A percentile compares a stretch with the other conserved stretches of the same genome.
Conservation (phyloP, 139 green algal species). For the Diplosphaera chodatii region DNA sequence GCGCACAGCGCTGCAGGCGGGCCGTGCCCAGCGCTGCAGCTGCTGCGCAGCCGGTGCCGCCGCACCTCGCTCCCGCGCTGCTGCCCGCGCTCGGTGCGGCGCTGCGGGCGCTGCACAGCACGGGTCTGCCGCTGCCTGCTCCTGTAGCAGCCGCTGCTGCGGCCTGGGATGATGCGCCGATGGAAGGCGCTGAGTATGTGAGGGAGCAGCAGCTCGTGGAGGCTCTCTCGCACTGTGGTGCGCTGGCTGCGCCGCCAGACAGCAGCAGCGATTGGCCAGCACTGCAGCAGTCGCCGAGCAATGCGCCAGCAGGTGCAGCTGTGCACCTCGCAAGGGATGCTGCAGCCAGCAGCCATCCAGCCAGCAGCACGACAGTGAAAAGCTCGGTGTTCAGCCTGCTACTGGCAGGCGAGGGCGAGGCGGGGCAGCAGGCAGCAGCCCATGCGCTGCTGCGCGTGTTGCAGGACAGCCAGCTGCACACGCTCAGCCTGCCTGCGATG, state of each 20-base stretch:
- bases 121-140: slow-evolving; percentile 6
- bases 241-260: no score
- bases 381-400: slow-evolving; percentile 27
- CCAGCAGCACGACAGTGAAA: no score
- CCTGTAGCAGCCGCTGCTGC: background rate
- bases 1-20: slow-evolving; percentile 30
- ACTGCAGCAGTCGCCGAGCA: no score
- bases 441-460: slow-evolving; percentile 26
- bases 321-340: no score
- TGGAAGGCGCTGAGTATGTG: slow-evolving; percentile 2
- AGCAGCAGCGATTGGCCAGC: no score
- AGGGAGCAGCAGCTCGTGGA: background rate
- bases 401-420: slow-evolving; percentile 24
- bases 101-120: slow-evolving; percentile 4
- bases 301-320: no score
- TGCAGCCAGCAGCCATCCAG: no score
- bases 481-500: slow-evolving; percentile 32
- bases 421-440: slow-evolving; percentile 24
- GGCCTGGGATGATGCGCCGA: background rate
- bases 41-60: slow-evolving; percentile 6
- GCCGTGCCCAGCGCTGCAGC: slow-evolving; percentile 16
- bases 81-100: slow-evolving; percentile 11
- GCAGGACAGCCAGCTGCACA: slow-evolving; percentile 18
- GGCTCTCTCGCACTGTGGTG: background rate
- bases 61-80: slow-evolving; percentile 23